Conservation (phyloP, 2,329 filamentous ascomycete species). For the Hirsutella thompsonii region DNA sequence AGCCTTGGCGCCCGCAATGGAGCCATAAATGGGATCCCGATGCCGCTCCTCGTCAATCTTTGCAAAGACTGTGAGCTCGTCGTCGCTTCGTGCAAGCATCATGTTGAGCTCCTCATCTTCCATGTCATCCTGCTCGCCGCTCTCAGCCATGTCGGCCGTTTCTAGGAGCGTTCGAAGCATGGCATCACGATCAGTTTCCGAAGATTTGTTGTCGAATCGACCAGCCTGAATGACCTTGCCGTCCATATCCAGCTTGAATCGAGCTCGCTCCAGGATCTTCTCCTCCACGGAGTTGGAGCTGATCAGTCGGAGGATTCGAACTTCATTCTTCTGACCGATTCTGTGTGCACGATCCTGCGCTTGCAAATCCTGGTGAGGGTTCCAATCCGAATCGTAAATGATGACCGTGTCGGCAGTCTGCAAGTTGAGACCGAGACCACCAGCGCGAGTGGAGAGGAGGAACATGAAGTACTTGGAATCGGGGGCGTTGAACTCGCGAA, state of each 20-base stretch:
- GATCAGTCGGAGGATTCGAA: constrained; percentile 89
- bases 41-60: constrained; percentile 66
- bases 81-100: constrained; percentile 79
- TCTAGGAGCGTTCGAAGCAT: constrained; percentile 91
- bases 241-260: constrained; percentile 98
- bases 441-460: constrained; percentile 92
- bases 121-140: constrained; percentile 84
- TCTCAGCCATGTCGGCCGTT: constrained; percentile 57
- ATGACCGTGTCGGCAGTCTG: constrained; percentile 98
- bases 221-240: constrained; percentile 98
- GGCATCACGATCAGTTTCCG: constrained; percentile 93
- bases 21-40: constrained; percentile 59
- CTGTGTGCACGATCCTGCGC: constrained; percentile 99
- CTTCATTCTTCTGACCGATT: constrained; percentile 99
- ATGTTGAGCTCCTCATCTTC: constrained; percentile 95
- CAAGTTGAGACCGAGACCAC: constrained; percentile 92
- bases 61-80: constrained; percentile 68
- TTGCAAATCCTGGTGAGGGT: constrained; percentile 97
- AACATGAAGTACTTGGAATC: constrained; percentile 94
- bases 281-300: constrained; percentile 96
- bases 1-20: constrained; percentile 43
- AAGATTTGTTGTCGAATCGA: constrained; percentile 99
- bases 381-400: constrained; percentile 99
- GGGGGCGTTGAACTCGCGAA: constrained; percentile 81
- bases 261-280: constrained; percentile 91